A percentile compares a stretch with the other conserved stretches of the same genome.
These are phyloP conservation scores for Termitomyces sp. DNA, from an alignment of 768 basidiomycete species.

Conservation along the genomic window DNA sequence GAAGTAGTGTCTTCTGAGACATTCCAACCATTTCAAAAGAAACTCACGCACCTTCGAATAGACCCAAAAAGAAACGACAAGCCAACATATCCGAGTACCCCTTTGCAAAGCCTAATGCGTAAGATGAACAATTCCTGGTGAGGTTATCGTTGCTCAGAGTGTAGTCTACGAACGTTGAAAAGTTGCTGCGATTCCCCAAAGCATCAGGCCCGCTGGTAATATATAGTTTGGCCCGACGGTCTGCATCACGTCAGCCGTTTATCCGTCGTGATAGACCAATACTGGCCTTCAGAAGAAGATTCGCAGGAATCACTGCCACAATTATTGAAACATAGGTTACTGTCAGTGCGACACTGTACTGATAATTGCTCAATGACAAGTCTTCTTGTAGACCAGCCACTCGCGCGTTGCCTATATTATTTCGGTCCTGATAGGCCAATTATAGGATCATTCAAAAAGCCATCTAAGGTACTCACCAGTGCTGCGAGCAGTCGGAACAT, in stretches of 20 bases:
- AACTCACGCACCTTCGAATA: slow-evolving; percentile 34
- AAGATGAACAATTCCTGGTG: not conserved
- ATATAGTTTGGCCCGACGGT: slow-evolving; percentile 38
- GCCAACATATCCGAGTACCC: slow-evolving; percentile 39
- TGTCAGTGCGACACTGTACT: slow-evolving; percentile 30
- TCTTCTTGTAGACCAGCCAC: slow-evolving; percentile 37
- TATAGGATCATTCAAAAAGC: too few relatives aligned
- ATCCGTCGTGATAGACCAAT: not conserved
- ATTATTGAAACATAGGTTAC: too few relatives aligned
- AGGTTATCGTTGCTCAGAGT: not conserved
- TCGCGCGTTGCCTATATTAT: too few relatives aligned
- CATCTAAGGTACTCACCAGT: too few relatives aligned
- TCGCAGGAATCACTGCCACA: too few relatives aligned
- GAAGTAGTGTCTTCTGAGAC: too few relatives aligned
- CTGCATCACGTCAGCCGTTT: slow-evolving; percentile 18
- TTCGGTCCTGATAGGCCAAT: too few relatives aligned
- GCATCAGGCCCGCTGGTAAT: slow-evolving; percentile 36
- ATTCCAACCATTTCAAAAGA: too few relatives aligned
- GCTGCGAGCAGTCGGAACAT: too few relatives aligned
- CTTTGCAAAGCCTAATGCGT: slow-evolving; percentile 28
- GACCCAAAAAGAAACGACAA: slow-evolving; percentile 44
- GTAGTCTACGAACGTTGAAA: slow-evolving; percentile 30
- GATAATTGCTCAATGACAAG: slow-evolving; percentile 22
- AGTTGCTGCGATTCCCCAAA: slow-evolving; percentile 41
- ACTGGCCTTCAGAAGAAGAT: slow-evolving; percentile 33